Evolutionary conservation across 345 rosid species (phyloP).

Genomic region (Citrus reticulata): DNA sequence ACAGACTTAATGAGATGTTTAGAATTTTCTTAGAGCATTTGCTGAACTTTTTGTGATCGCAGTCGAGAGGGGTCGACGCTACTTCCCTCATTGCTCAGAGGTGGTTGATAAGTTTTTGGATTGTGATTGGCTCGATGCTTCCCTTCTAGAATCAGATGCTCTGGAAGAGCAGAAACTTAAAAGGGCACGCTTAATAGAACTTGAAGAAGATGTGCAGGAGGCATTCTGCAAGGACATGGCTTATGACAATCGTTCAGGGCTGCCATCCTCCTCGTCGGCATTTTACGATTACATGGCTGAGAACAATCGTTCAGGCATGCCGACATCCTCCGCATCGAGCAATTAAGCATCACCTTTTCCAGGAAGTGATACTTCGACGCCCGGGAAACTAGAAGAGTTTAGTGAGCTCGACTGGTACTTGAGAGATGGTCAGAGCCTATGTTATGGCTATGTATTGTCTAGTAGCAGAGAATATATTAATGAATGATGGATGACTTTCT

Average conservation of each 20-base stretch:
- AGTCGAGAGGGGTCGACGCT: constrained; percentile 37
- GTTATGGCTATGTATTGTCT: too few species aligned
- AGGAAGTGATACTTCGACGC: too few species aligned
- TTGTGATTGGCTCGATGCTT: too few species aligned
- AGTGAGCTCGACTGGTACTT: neutral
- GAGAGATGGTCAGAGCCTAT: too few species aligned
- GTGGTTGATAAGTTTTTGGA: too few species aligned
- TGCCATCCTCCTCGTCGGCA: constrained; percentile 19
- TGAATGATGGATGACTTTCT: too few species aligned
- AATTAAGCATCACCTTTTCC: too few species aligned
- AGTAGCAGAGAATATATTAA: too few species aligned
- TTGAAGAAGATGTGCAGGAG: neutral
- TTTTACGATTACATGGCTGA: too few species aligned
- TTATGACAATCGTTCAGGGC: constrained; percentile 11
- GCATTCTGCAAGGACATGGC: constrained; percentile 45
- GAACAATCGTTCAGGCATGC: too few species aligned
- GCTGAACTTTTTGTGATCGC: constrained; percentile 13
- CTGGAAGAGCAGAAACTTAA: constrained; percentile 31
- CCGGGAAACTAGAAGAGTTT: neutral
- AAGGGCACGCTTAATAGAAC: neutral
- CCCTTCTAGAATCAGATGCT: neutral
- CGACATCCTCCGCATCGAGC: neutral
- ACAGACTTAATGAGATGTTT: too few species aligned
- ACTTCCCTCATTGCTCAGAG: too few species aligned
- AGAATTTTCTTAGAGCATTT: neutral